Percentiles rank a stretch among this genome's conserved stretches.
These are phyloP conservation scores for Podospora appendiculata DNA, from an alignment of 495 filamentous ascomycete species.

Conservation along the genomic window DNA sequence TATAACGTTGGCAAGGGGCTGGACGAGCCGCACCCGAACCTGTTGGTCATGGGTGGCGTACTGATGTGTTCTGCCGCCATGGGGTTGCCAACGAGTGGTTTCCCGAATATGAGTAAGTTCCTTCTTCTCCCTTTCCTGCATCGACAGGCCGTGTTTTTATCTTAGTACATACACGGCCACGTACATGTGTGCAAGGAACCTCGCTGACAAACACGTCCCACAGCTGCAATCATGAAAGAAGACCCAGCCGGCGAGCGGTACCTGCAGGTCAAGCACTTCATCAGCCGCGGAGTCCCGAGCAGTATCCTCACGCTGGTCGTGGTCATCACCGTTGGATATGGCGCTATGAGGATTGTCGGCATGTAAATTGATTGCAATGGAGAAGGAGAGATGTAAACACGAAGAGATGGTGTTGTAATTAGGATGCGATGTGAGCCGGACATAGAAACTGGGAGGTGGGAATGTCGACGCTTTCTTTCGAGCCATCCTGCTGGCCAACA, in stretches of 20 bases:
- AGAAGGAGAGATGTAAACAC: background rate
- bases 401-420: too few species aligned
- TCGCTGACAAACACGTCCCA: background rate
- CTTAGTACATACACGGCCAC: too few species aligned
- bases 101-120: constrained; percentile 97
- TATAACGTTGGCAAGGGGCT: constrained; percentile 75
- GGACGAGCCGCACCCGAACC: constrained; percentile 83
- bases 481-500: too few species aligned
- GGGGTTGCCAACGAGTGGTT: constrained; percentile 90
- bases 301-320: constrained; percentile 74
- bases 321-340: constrained; percentile 82
- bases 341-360: constrained; percentile 71
- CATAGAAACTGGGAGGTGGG: too few species aligned
- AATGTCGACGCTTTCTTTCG: too few species aligned
- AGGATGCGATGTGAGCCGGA: too few species aligned
- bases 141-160: too few species aligned
- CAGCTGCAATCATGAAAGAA: constrained; percentile 99
- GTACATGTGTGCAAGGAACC: too few species aligned
- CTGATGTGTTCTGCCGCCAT: constrained; percentile 67
- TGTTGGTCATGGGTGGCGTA: constrained; percentile 78
- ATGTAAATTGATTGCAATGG: constrained; percentile 38
- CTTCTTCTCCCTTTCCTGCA: background rate
- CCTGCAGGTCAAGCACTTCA: constrained; percentile 86
- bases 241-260: constrained; percentile 87
- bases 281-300: constrained; percentile 79